These are phyloP conservation scores for Pezicula radicicola DNA, from an alignment of 2,329 filamentous ascomycete genomes.

Conservation along the genomic window DNA sequence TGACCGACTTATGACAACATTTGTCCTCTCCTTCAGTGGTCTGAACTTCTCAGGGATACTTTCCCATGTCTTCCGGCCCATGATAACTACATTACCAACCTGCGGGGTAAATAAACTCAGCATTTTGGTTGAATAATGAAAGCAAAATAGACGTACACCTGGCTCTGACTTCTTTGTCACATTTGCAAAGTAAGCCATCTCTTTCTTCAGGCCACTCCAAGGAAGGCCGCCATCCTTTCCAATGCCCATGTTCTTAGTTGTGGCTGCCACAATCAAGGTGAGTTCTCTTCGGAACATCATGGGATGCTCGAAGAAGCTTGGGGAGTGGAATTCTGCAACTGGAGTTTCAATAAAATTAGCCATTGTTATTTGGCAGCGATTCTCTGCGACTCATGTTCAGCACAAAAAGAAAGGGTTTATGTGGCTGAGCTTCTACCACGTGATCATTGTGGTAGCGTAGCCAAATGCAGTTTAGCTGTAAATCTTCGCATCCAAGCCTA, in stretches of 20 bases:
- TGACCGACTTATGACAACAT: conserved; percentile 73
- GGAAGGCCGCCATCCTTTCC: conserved; percentile 76
- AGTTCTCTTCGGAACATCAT: conserved; percentile 46
- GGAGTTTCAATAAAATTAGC: no score
- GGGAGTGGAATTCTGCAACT: not conserved
- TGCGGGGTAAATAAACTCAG: not conserved
- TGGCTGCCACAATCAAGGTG: conserved; percentile 92
- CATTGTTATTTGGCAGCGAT: no score
- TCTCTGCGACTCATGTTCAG: no score
- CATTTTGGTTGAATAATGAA: not conserved
- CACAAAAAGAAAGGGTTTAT: no score
- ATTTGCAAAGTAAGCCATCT: conserved; percentile 94
- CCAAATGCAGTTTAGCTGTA: no score
- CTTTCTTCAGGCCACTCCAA: conserved; percentile 83
- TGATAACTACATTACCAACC: conserved; percentile 73
- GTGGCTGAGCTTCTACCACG: no score
- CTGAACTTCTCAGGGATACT: conserved; percentile 77
- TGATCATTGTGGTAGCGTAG: no score
- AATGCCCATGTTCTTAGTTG: conserved; percentile 81
- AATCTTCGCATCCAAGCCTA: no score
- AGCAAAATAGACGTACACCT: conserved; percentile 19
- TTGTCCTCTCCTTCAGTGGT: conserved; percentile 76
- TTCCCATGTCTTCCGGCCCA: conserved; percentile 98
- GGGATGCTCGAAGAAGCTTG: not conserved
- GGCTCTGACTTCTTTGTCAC: conserved; percentile 67